A percentile compares a stretch with the other conserved stretches of the same genome.
phyloP scores from a whole-genome alignment of 495 filamentous ascomycete species.

The Penicillium longicatenatum region DNA sequence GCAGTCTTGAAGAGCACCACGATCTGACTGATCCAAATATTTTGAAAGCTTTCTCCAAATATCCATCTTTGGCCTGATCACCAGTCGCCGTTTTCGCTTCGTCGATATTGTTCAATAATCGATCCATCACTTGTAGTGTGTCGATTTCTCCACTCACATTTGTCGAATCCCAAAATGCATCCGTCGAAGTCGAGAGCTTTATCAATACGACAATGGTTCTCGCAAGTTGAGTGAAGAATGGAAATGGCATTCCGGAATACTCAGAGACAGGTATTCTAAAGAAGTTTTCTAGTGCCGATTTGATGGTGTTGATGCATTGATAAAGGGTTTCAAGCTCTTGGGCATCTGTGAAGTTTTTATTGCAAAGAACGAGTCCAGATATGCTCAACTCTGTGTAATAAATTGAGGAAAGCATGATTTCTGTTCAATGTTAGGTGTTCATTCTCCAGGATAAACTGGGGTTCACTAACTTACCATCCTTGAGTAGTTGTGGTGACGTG shows the following conservation, averaged over 20 bases:
- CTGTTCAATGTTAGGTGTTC: background rate
- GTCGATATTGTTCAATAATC: background rate
- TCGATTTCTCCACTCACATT: background rate
- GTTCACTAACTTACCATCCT: conserved; percentile 4
- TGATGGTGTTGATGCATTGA: background rate
- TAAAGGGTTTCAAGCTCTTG: background rate
- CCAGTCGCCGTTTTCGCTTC: background rate
- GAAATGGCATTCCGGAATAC: background rate
- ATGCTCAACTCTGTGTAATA: conserved; percentile 3
- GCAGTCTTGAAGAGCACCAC: conserved; percentile 1
- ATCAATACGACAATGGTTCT: background rate
- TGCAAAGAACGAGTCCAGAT: background rate
- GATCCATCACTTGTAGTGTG: background rate
- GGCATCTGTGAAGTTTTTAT: background rate
- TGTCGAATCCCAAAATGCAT: conserved; percentile 1
- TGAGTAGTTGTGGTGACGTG: background rate
- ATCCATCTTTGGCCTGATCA: background rate
- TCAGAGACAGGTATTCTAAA: background rate
- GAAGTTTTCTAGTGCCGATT: background rate
- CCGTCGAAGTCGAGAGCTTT: background rate
- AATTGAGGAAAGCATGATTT: background rate
- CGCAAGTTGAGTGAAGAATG: background rate
- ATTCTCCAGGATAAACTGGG: background rate
- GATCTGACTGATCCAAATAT: background rate
- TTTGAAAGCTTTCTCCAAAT: background rate